Base-by-base conservation (phyloP, 768 basidiomycete species). In the Solioccasus polychromus region DNA sequence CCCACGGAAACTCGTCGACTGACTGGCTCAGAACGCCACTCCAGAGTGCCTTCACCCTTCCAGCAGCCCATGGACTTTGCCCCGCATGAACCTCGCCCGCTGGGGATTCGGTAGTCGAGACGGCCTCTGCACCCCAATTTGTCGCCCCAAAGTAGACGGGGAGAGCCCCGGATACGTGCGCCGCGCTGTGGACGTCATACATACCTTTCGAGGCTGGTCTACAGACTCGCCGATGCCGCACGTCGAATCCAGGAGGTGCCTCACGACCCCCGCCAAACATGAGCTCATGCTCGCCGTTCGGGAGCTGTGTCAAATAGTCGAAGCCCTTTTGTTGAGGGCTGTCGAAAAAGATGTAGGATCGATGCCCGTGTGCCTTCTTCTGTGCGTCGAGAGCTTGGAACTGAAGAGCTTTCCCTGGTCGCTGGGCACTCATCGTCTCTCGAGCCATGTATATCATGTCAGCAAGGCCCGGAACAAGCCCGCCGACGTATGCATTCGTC, bases 221-320 rank as follows among this genome's bases (percentile, higher is more conserved):
- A 11, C 59, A 58, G 41, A 62, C 49, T 1, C 24, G 24, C 14
- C 37, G 41, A 0, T 25, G 3, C 20, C 9, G 20, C 23, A 23
- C 32, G 40, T 54, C 44, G 8, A 9, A 19, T 8, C 48, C 51
- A 15, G 32, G 47, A 10, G 19, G 59, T 49, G 25, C 64, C 34
- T 70, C 67, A 41, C 74, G 67, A 8, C 77, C 84, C 5, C 81
- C 83, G n/a, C 85, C 85, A 44, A 84, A 76, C 77, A 86, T 82
- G 43, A 88, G 69, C 51, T 76, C 74, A 37, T 66, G 64, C 42
- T 68, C 73, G 34, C 62, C 69, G 10, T 45, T 34, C 18, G 72
- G 68, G 36, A 80, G 75, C 61, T 87, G 85, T 6, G 84, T 83
- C 47, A 88, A 76, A 59, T 87, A 88, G 57, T 86, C 83, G 59